Evolutionary conservation across 768 basidiomycete species (phyloP).

Genomic region (Suillus weaverae): DNA sequence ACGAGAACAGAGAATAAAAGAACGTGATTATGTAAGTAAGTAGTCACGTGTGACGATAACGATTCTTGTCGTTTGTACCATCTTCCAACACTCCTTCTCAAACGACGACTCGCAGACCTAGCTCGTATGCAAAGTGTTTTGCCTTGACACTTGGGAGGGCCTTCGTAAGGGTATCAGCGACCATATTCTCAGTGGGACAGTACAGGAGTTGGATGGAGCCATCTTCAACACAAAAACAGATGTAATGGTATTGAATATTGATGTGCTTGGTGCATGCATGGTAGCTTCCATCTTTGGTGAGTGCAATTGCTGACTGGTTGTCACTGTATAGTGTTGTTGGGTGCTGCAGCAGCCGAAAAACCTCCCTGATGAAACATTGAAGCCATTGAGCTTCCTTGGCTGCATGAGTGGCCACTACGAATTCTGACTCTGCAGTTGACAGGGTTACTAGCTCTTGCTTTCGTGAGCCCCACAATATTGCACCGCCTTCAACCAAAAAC

Average conservation of each 20-base stretch:
- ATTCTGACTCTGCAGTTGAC: not conserved
- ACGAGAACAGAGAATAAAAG: too few species aligned
- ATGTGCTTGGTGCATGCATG: slow-evolving; percentile 46
- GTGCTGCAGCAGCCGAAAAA: not conserved
- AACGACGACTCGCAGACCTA: not conserved
- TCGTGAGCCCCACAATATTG: not conserved
- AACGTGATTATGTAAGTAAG: too few species aligned
- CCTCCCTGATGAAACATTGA: not conserved
- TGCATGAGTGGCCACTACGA: not conserved
- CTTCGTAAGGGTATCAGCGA: slow-evolving; percentile 19
- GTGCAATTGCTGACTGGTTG: slow-evolving; percentile 37
- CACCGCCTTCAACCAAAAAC: not conserved
- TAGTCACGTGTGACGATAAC: too few species aligned
- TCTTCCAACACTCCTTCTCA: slow-evolving; percentile 8
- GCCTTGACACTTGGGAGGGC: slow-evolving; percentile 1
- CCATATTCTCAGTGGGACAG: slow-evolving; percentile 16
- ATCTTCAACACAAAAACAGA: slow-evolving; percentile 18
- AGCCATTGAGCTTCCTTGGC: not conserved
- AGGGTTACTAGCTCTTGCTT: not conserved
- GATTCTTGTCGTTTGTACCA: too few species aligned
- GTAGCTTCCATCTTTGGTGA: slow-evolving; percentile 34
- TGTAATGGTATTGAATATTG: slow-evolving; percentile 40
- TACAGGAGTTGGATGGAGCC: not conserved
- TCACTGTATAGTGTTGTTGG: slow-evolving; percentile 26
- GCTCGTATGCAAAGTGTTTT: not conserved